phyloP scores from a whole-genome alignment of 1,284 basidiomycete species.

The Pseudozyma sp. region DNA sequence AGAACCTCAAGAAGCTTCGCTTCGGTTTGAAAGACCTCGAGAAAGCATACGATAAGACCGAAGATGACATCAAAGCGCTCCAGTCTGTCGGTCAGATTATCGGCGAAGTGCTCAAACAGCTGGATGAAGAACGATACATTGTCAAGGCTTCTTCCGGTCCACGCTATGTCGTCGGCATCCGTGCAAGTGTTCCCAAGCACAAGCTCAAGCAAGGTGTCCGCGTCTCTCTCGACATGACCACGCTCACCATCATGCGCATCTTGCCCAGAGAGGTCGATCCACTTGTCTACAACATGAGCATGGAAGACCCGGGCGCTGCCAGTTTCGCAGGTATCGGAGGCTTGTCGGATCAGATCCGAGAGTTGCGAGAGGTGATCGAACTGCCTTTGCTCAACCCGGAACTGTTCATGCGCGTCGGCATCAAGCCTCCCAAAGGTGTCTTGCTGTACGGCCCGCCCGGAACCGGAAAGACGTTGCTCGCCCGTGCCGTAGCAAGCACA shows the following conservation, averaged over 20 bases:
- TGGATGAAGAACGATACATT: slow-evolving; percentile 98
- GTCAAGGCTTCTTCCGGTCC: slow-evolving; percentile 99
- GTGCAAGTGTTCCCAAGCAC: slow-evolving; percentile 87
- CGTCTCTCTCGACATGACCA: slow-evolving; percentile 99
- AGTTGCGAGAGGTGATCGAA: slow-evolving; percentile 96
- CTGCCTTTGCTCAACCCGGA: slow-evolving; percentile 95
- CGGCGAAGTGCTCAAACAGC: slow-evolving; percentile 97
- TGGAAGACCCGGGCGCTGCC: slow-evolving; percentile 95
- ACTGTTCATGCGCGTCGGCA: slow-evolving; percentile 92
- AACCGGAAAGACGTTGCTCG: slow-evolving; percentile 94
- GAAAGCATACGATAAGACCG: slow-evolving; percentile 91
- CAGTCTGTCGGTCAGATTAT: slow-evolving; percentile 99
- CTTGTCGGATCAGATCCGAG: slow-evolving; percentile 93
- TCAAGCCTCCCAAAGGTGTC: slow-evolving; percentile 94
- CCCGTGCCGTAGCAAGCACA: slow-evolving; percentile 94
- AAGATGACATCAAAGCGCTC: slow-evolving; percentile 98
- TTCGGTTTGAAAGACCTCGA: slow-evolving; percentile 78
- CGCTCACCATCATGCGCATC: slow-evolving; percentile 94
- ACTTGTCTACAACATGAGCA: slow-evolving; percentile 98
- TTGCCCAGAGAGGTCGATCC: slow-evolving; percentile 97
- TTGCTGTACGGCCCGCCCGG: slow-evolving; percentile 92
- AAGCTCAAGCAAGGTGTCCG: slow-evolving; percentile 95
- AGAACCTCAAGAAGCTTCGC: slow-evolving; percentile 63
- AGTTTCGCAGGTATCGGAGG: slow-evolving; percentile 98
- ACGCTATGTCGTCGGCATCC: slow-evolving; percentile 98